phyloP scores from a whole-genome alignment of 768 basidiomycete species.

The Chalciporus pseudorubinellus region DNA sequence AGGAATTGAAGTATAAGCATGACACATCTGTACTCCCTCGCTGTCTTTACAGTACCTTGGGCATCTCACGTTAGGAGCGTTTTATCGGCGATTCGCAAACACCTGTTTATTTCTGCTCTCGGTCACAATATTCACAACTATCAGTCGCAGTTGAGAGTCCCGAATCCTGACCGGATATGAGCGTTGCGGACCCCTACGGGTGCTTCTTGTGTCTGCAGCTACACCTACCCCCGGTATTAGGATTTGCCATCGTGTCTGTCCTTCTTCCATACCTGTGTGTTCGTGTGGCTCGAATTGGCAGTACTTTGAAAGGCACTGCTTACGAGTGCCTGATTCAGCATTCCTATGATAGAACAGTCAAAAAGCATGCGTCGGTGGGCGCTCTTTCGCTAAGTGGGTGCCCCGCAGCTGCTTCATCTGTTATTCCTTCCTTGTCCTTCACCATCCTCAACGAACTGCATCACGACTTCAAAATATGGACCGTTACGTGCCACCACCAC shows the following conservation, averaged over 20 bases:
- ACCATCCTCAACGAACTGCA: not conserved
- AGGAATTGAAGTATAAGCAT: slow-evolving; percentile 68
- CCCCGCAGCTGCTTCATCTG: not conserved
- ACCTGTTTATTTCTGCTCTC: not conserved
- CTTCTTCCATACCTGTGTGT: too few relatives aligned
- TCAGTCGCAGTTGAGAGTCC: not conserved
- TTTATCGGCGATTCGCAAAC: slow-evolving; percentile 10
- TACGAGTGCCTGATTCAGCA: too few relatives aligned
- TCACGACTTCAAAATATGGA: slow-evolving; percentile 20
- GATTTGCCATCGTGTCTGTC: not conserved
- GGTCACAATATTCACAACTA: not conserved
- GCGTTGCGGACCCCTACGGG: not conserved
- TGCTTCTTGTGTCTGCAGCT: not conserved
- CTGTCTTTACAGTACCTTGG: not conserved
- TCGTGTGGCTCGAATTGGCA: too few relatives aligned
- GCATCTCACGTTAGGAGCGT: not conserved
- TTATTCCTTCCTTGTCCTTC: slow-evolving; percentile 1
- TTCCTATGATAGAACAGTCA: too few relatives aligned
- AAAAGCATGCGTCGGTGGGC: slow-evolving; percentile 17
- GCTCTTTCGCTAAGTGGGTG: slow-evolving; percentile 1
- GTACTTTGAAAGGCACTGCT: too few relatives aligned
- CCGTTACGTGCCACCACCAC: slow-evolving; percentile 34
- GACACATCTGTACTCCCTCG: not conserved
- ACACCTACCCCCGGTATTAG: not conserved
- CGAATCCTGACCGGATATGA: slow-evolving; percentile 12